These are phyloP conservation scores for Neoscytalidium dimidiatum DNA, from an alignment of 2,329 filamentous ascomycete genomes.

Conservation along the genomic window DNA sequence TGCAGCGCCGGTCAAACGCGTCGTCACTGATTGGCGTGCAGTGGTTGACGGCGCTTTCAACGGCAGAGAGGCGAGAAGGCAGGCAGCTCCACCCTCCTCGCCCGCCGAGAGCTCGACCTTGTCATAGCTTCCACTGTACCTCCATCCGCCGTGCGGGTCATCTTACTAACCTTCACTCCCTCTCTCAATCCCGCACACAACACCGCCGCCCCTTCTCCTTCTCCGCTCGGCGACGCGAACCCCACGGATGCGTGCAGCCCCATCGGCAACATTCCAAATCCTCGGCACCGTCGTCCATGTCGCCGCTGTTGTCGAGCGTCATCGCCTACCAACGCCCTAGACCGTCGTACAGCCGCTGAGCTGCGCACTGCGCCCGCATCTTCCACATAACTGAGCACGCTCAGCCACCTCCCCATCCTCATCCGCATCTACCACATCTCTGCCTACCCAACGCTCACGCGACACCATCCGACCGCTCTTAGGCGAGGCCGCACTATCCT, in stretches of 20 bases:
- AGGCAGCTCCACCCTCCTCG: slow-evolving; percentile 6
- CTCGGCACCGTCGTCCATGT: not conserved
- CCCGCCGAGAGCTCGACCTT: slow-evolving; percentile 7
- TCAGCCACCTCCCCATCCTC: not conserved
- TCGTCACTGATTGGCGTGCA: slow-evolving; percentile 10
- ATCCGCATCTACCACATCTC: not conserved
- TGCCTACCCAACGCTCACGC: not conserved
- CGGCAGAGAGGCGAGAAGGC: not conserved
- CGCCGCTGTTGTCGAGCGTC: slow-evolving; percentile 12
- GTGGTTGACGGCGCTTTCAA: slow-evolving; percentile 10
- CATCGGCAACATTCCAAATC: not conserved
- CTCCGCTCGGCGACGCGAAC: not conserved
- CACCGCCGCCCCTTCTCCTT: not conserved
- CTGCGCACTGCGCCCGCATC: slow-evolving; percentile 5
- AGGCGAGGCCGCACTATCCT: slow-evolving; percentile 6
- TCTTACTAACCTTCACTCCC: slow-evolving; percentile 11
- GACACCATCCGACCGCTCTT: slow-evolving; percentile 4
- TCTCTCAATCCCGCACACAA: not conserved
- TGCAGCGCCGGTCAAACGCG: slow-evolving; percentile 2
- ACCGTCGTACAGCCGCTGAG: slow-evolving; percentile 13
- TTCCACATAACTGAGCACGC: not conserved
- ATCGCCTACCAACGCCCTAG: slow-evolving; percentile 10
- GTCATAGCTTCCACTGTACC: slow-evolving; percentile 19
- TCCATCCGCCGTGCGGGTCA: slow-evolving; percentile 4
- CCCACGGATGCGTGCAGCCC: slow-evolving; percentile 3